phyloP scores from a whole-genome alignment of 2,329 filamentous ascomycete genomes.

The Thelonectria discophora region DNA sequence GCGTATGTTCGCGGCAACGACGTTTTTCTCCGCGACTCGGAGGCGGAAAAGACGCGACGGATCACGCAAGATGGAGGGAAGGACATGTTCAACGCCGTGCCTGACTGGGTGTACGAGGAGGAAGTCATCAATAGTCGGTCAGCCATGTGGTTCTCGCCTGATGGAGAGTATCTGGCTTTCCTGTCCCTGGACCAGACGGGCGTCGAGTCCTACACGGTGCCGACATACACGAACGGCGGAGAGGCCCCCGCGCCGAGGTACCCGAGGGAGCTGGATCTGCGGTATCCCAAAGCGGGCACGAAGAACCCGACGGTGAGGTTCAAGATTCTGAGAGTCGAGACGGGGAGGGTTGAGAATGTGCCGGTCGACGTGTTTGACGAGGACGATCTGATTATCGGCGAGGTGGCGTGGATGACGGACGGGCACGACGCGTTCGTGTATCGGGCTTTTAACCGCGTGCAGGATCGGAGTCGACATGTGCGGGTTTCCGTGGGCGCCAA shows the following conservation, averaged over 20 bases:
- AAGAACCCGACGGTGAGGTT: slow-evolving; percentile 72
- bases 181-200: slow-evolving; percentile 85
- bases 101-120: slow-evolving; percentile 85
- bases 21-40: slow-evolving; percentile 58
- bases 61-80: slow-evolving; percentile 68
- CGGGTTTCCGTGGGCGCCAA: slow-evolving; percentile 61
- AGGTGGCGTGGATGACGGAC: slow-evolving; percentile 73
- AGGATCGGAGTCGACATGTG: slow-evolving; percentile 70
- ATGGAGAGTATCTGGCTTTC: slow-evolving; percentile 87
- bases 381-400: slow-evolving; percentile 71
- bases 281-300: slow-evolving; percentile 75
- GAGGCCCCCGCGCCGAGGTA: slow-evolving; percentile 68
- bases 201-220: slow-evolving; percentile 71
- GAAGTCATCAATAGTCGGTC: slow-evolving; percentile 72
- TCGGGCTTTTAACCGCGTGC: slow-evolving; percentile 73
- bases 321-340: slow-evolving; percentile 63
- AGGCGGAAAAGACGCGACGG: slow-evolving; percentile 61
- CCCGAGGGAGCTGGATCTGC: slow-evolving; percentile 67
- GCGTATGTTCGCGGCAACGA: slow-evolving; percentile 75
- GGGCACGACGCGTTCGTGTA: slow-evolving; percentile 69
- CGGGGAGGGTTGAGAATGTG: slow-evolving; percentile 55
- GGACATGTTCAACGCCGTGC: slow-evolving; percentile 70
- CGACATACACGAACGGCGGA: slow-evolving; percentile 71
- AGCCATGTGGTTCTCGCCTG: slow-evolving; percentile 91
- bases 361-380: slow-evolving; percentile 65